Base-by-base conservation (phyloP, 768 basidiomycete genomes). In the Tylopilus plumbeoviolaceoides region DNA sequence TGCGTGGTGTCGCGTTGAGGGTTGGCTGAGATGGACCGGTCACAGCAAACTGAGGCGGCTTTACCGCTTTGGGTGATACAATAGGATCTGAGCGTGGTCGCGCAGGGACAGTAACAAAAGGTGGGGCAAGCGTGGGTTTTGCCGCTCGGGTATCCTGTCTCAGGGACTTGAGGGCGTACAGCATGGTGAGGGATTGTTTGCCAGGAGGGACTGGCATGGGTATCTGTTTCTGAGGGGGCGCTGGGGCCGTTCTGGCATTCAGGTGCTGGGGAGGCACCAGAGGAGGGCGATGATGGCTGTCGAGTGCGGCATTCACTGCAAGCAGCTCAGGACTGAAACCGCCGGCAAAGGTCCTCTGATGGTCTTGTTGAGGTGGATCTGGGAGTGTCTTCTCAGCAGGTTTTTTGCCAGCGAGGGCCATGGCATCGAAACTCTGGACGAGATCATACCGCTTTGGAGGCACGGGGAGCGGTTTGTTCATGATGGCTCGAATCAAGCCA, bases 291-390 rank as follows among this genome's bases (percentile, higher is more conserved):
- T 48, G 51, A 18, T 33, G 47, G 25, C 31, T 49, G 39, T 59
- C 54, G 45, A 53, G 58, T 3, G 35, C 42, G 8, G 30, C 17
- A 14, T 57, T 61, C 47, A 47, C 21, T 5, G 54, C 46, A 7
- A 59, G 33, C 40, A 30, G n/a, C 47, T 47, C 57, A 2, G 59
- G 69, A 41, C 18, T 54, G 59, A 84, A 84, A 28, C 82, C 81
- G 17, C 80, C 81, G 30, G 82, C 63, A 58, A 84, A 83, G 27
- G 56, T 54, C 42, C 1, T 36, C 20, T 18, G 38, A n/a, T 2
- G 0, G 23, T 11, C 9, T 7, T 20, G 35, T 8, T 2, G 5
- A 25, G 57, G 55, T 0, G 4, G n/a, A n/a, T 56, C 49, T 18
- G 59, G 60, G 39, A 57, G 62, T 10, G 39, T 54, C 55, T 61